A percentile compares a stretch with the other conserved stretches of the same genome.
phyloP scores from a whole-genome alignment of 306 rosid genomes.

The Cucumis hystrix region DNA sequence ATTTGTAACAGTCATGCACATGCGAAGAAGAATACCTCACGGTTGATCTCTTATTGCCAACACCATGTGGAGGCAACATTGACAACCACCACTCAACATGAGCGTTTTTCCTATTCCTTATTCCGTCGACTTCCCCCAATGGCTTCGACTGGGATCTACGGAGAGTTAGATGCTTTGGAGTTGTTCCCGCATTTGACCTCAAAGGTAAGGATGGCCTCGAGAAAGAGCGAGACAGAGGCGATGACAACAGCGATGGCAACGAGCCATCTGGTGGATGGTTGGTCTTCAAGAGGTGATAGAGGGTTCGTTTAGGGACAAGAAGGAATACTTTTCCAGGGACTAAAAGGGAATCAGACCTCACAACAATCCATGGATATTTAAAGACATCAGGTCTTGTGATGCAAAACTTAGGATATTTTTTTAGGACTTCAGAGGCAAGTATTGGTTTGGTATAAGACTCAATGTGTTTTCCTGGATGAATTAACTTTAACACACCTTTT shows the following conservation, averaged over 20 bases:
- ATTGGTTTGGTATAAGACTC: conserved; percentile 38
- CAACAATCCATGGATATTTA: conserved; percentile 54
- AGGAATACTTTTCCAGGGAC: conserved; percentile 43
- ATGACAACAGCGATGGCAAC: not conserved
- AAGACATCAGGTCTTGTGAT: conserved; percentile 58
- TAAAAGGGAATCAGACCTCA: conserved; percentile 46
- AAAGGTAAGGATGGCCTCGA: not conserved
- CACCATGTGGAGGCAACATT: not conserved
- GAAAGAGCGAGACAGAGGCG: not conserved
- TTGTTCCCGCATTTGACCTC: not conserved
- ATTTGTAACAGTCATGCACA: not conserved
- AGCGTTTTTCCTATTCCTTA: not conserved
- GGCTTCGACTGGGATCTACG: not conserved
- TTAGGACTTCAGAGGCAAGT: conserved; percentile 39
- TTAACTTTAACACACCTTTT: conserved; percentile 34
- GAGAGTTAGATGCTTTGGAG: conserved; percentile 14
- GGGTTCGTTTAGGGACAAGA: conserved; percentile 43
- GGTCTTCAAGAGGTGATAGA: conserved; percentile 38
- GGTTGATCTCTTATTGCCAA: not conserved
- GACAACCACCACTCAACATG: not conserved
- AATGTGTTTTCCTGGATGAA: conserved; percentile 39
- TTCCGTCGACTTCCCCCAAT: not conserved
- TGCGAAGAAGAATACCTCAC: not conserved
- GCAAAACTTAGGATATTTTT: conserved; percentile 47
- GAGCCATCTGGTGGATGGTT: not conserved